Base-by-base conservation (phyloP, 768 basidiomycete genomes). In the Kwoniella sp. region DNA sequence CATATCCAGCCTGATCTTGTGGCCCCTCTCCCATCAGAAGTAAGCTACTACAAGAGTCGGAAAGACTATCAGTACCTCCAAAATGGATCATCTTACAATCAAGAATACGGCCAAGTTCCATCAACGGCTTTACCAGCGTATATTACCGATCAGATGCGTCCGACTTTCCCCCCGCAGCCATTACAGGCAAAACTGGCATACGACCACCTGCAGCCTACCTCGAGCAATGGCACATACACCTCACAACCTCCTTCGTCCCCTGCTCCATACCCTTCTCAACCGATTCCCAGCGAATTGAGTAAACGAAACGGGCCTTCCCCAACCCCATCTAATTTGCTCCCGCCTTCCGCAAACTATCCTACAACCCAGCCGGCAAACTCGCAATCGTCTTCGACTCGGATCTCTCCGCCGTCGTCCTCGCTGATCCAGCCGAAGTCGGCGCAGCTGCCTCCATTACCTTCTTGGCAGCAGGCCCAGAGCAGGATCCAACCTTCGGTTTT, bases 1-100 rank as follows among this genome's bases (percentile, higher is more conserved):
- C 55, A 67, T 20, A 69, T 72, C 31, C 65, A 65, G 22, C 71
- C 71, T 17, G 71, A 72, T 55, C 58, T 72, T 22, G 71, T 72
- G 12, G 67, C 71, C 2, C 71, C 71, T 29, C 41, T 62, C 9
- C 65, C 67, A 17, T 51, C 55, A 48, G 17, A 45, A 38, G 47
- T 58, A 20, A 45, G 48, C 28, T 13, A 58, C 7, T 50, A 65
- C 23, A 57, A 61, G 31, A 52, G 59, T 12, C 58, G 29, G 5
- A 28, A 15, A 20, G 48, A 17, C 15, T 47, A 45, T 48, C n/a
- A 25, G 11, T 45, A 45, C 41, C 11, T 17, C 11, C 41, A 45
- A 17, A 45, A 45, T 17, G 41, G 15, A 9, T 3, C 41, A 45
- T 17, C 41, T 3, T 45, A 45, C 15, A 17, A 8, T 17, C 41